These are phyloP conservation scores for Dendrobium nobile DNA, from an alignment of 106 monocot genomes.

Conservation along the genomic window DNA sequence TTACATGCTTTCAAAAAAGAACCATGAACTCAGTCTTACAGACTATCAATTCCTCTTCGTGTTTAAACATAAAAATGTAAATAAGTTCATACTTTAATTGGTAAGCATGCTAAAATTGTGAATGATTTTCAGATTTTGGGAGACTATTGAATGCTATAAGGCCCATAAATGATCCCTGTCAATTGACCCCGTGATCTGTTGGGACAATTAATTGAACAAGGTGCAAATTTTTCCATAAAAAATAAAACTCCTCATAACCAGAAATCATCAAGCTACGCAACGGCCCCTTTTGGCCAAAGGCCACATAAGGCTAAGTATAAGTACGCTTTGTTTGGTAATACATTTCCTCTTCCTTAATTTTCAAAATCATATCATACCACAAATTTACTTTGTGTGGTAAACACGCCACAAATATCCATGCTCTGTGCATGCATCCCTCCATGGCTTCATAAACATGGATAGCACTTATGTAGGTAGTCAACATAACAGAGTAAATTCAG, in stretches of 20 bases:
- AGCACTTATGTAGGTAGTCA: neutral
- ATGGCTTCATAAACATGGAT: neutral
- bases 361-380: too few relatives aligned
- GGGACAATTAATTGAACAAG: too few relatives aligned
- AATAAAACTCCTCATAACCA: too few relatives aligned
- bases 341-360: too few relatives aligned
- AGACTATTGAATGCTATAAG: neutral
- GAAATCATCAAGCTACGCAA: too few relatives aligned
- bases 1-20: neutral
- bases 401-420: neutral
- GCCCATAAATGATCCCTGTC: neutral
- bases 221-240: too few relatives aligned
- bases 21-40: neutral
- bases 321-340: too few relatives aligned
- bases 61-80: neutral
- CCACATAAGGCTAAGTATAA: too few relatives aligned
- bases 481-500: neutral
- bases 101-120: neutral
- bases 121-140: neutral
- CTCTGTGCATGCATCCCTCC: neutral
- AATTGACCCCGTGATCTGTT: neutral
- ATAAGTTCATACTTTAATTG: neutral
- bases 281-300: too few relatives aligned
- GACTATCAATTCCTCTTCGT: neutral
- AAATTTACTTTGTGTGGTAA: neutral